Conservation (phyloP, 495 filamentous ascomycete species). For the Chaetomium fimeti region DNA sequence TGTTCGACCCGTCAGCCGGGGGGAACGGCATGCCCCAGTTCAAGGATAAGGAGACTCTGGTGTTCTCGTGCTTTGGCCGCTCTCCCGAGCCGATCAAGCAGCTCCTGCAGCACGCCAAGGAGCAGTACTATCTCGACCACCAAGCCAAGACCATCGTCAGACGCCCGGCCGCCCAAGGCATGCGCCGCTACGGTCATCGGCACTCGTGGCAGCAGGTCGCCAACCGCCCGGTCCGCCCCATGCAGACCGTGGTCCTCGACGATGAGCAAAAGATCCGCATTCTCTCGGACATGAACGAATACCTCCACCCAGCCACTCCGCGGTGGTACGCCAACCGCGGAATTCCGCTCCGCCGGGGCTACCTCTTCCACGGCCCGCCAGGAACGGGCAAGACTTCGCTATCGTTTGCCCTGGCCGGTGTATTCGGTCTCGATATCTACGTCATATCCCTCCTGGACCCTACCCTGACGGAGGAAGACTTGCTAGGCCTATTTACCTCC, state of each 20-base stretch:
- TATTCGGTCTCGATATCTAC: conserved; percentile 68
- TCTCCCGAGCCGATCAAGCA: conserved; percentile 60
- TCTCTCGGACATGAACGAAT: conserved; percentile 82
- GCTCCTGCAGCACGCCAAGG: conserved; percentile 56
- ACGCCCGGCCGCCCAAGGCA: conserved; percentile 42
- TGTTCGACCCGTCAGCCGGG: conserved; percentile 30
- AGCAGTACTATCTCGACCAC: conserved; percentile 48
- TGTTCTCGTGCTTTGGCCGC: conserved; percentile 46
- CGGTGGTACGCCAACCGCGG: conserved; percentile 78
- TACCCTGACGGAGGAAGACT: conserved; percentile 65
- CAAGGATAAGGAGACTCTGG: conserved; percentile 43
- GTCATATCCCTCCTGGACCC: conserved; percentile 63
- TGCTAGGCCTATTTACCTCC: conserved; percentile 64
- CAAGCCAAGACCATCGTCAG: conserved; percentile 52
- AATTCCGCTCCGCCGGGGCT: conserved; percentile 89
- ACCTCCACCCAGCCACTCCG: conserved; percentile 68
- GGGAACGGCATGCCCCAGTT: conserved; percentile 30
- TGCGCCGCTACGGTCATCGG: conserved; percentile 38
- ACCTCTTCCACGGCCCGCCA: conserved; percentile 75
- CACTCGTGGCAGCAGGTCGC: conserved; percentile 64
- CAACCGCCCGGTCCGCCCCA: conserved; percentile 67
- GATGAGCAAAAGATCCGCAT: conserved; percentile 67
- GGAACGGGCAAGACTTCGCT: conserved; percentile 64
- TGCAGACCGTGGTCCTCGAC: conserved; percentile 83
- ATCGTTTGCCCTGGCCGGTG: conserved; percentile 65